Evolutionary conservation across 768 basidiomycete species (phyloP).

Genomic region (Macrolepiota albuminosa): DNA sequence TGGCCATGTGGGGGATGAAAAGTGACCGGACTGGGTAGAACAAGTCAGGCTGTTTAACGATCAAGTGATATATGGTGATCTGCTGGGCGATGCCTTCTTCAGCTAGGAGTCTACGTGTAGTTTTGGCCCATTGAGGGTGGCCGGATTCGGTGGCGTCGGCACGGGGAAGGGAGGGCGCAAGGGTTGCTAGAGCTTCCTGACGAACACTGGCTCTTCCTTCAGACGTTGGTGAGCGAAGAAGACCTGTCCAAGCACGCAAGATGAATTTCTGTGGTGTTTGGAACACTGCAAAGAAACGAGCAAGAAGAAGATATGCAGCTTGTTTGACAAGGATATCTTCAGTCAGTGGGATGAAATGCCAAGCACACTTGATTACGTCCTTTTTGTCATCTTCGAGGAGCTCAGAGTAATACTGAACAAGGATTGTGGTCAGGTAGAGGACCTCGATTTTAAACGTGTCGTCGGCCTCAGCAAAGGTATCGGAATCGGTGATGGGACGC

Average conservation of each 20-base stretch:
- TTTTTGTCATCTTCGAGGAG: slow-evolving; percentile 81
- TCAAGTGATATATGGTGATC: slow-evolving; percentile 85
- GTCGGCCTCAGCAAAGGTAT: slow-evolving; percentile 53
- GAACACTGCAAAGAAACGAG: slow-evolving; percentile 87
- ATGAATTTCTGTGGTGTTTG: slow-evolving; percentile 91
- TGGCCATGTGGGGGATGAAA: slow-evolving; percentile 92
- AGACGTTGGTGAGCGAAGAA: slow-evolving; percentile 69
- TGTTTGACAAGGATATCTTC: slow-evolving; percentile 93
- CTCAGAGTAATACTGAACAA: slow-evolving; percentile 81
- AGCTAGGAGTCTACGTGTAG: slow-evolving; percentile 76
- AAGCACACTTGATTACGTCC: slow-evolving; percentile 90
- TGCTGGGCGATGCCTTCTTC: slow-evolving; percentile 80
- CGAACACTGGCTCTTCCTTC: slow-evolving; percentile 77
- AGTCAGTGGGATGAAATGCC: slow-evolving; percentile 72
- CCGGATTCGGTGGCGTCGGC: slow-evolving; percentile 53
- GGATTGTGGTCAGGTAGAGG: slow-evolving; percentile 80
- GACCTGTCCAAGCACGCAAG: slow-evolving; percentile 82
- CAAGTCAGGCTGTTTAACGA: slow-evolving; percentile 84
- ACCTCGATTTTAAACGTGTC: slow-evolving; percentile 91
- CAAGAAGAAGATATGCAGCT: slow-evolving; percentile 84
- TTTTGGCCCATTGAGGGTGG: slow-evolving; percentile 78
- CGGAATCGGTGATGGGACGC: slow-evolving; percentile 64
- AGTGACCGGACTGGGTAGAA: slow-evolving; percentile 92
- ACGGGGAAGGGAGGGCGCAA: slow-evolving; percentile 77
- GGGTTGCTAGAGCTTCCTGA: slow-evolving; percentile 78